Evolutionary conservation across 2,329 filamentous ascomycete species (phyloP).

Genomic region (Ophiostoma australiae): DNA sequence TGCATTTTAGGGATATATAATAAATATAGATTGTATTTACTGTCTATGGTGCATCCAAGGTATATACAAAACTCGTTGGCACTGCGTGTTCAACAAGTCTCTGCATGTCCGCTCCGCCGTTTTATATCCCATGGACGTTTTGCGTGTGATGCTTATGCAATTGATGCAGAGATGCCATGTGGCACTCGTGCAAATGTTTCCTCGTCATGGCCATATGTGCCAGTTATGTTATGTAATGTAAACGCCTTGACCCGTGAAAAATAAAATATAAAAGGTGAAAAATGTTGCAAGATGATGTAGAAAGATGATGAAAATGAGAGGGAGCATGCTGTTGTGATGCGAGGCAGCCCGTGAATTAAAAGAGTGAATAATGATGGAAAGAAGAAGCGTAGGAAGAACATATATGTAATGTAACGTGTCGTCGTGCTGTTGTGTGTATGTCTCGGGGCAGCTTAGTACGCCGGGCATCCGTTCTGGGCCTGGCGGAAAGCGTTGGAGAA

Average conservation of each 20-base stretch:
- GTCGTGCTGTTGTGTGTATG: neutral
- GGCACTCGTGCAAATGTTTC: neutral
- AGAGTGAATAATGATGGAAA: neutral
- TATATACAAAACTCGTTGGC: neutral
- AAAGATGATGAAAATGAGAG: neutral
- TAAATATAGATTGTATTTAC: slow-evolving; percentile 1
- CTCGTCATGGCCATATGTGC: neutral
- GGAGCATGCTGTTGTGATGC: neutral
- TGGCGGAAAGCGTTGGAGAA: slow-evolving; percentile 73
- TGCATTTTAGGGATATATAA: neutral
- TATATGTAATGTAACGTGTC: neutral
- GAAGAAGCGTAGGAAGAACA: neutral
- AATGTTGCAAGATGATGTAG: neutral
- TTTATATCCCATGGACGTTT: neutral
- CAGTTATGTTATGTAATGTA: neutral
- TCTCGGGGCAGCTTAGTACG: slow-evolving; percentile 38
- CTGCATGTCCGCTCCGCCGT: neutral
- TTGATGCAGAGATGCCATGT: neutral
- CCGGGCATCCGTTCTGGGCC: slow-evolving; percentile 56
- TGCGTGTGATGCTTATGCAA: neutral
- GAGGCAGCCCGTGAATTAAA: neutral
- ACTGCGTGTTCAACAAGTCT: neutral
- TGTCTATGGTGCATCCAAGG: neutral
- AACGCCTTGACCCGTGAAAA: neutral
- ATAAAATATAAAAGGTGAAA: neutral